phyloP scores from a whole-genome alignment of 1,284 basidiomycete genomes.

The Schizopora paradoxa region DNA sequence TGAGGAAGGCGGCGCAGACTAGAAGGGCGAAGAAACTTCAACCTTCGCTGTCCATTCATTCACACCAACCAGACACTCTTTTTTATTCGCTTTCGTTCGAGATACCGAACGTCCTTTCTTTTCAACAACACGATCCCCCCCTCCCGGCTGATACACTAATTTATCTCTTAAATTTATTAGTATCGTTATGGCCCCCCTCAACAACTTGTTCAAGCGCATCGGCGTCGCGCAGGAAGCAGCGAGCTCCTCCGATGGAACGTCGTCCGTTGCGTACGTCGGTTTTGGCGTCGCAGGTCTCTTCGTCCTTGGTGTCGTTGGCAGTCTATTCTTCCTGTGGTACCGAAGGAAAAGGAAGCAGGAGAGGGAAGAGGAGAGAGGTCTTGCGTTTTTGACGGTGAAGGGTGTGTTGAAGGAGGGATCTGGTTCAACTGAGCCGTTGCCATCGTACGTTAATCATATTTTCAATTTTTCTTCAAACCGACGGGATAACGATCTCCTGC shows the following conservation, averaged over 20 bases:
- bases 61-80: too few species aligned
- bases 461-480: background rate
- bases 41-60: too few species aligned
- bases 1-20: too few species aligned
- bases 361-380: slow-evolving; percentile 33
- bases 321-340: slow-evolving; percentile 35
- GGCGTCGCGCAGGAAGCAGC: slow-evolving; percentile 22
- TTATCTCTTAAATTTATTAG: background rate
- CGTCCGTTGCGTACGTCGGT: slow-evolving; percentile 41
- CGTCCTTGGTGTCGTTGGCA: slow-evolving; percentile 33
- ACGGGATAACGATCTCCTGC: background rate
- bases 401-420: slow-evolving; percentile 36
- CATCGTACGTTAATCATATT: slow-evolving; percentile 10
- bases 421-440: background rate
- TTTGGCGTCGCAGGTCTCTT: slow-evolving; percentile 41
- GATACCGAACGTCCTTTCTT: too few species aligned
- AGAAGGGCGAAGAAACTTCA: too few species aligned
- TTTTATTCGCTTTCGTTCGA: too few species aligned
- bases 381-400: slow-evolving; percentile 43
- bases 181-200: background rate
- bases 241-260: slow-evolving; percentile 16
- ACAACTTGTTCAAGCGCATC: background rate
- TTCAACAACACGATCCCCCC: too few species aligned
- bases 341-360: slow-evolving; percentile 35
- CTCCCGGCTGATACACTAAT: too few species aligned